Conservation (phyloP, 2,329 filamentous ascomycete species). For the Ceratocystis eucalypticola region DNA sequence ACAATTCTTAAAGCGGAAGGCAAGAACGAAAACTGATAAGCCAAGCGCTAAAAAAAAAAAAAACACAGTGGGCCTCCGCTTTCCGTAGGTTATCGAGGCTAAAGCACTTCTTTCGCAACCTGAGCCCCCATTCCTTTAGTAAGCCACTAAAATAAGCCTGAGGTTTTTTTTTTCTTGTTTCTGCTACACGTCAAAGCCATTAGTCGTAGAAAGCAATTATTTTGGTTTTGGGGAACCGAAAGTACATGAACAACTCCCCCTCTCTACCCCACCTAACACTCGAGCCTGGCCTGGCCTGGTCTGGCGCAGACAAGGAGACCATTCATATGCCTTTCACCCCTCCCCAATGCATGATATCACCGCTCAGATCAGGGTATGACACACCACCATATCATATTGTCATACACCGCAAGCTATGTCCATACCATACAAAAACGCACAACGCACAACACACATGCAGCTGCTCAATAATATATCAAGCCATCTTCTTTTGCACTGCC, state of each 20-base stretch:
- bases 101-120: background rate
- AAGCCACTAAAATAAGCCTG: background rate
- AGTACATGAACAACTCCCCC: background rate
- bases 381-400: background rate
- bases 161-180: background rate
- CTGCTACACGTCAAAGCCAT: background rate
- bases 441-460: background rate
- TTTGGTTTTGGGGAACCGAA: background rate
- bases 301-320: background rate
- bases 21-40: background rate
- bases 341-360: background rate
- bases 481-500: constrained; percentile 15
- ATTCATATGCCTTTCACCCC: background rate
- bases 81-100: constrained; percentile 12
- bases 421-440: background rate
- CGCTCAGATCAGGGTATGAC: background rate
- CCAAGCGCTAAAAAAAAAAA: constrained; percentile 8
- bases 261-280: background rate
- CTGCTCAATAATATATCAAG: background rate
- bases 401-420: background rate
- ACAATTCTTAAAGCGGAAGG: background rate
- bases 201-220: background rate
- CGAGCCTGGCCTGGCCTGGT: background rate
- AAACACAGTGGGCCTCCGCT: constrained; percentile 9
- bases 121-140: background rate